Evolutionary conservation across 192 early-diverging fungal genomes (phyloP).

Genomic region (Pilaira anomala): DNA sequence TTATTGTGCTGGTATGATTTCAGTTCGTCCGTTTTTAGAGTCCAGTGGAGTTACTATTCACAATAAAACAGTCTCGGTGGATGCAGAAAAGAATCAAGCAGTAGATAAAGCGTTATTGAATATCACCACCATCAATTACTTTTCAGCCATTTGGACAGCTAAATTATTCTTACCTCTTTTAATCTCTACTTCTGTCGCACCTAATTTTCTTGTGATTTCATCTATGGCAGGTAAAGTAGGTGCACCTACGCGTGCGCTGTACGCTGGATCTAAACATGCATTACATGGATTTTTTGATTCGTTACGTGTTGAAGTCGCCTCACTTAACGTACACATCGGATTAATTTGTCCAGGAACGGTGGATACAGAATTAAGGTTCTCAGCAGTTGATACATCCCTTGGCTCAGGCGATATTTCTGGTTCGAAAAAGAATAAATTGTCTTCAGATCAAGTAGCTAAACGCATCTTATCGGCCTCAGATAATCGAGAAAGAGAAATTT

Average conservation of each 20-base stretch:
- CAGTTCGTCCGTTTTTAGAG: slow-evolving; percentile 65
- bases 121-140: slow-evolving; percentile 58
- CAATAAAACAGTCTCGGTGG: slow-evolving; percentile 18
- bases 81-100: slow-evolving; percentile 15
- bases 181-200: slow-evolving; percentile 35
- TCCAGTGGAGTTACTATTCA: slow-evolving; percentile 46
- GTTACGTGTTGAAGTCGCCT: slow-evolving; percentile 70
- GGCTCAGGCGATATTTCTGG: slow-evolving; percentile 25
- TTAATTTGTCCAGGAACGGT: slow-evolving; percentile 74
- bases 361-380: slow-evolving; percentile 63
- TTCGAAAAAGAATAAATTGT: slow-evolving; percentile 61
- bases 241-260: slow-evolving; percentile 75
- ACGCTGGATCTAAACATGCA: slow-evolving; percentile 79
- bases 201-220: slow-evolving; percentile 68
- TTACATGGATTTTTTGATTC: slow-evolving; percentile 79
- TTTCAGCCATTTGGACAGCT: slow-evolving; percentile 51
- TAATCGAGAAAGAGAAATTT: slow-evolving; percentile 49
- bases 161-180: slow-evolving; percentile 56
- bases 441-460: slow-evolving; percentile 54
- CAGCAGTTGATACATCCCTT: slow-evolving; percentile 55
- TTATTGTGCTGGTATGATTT: slow-evolving; percentile 74
- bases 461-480: slow-evolving; percentile 63
- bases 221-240: slow-evolving; percentile 71
- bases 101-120: slow-evolving; percentile 35
- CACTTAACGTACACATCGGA: slow-evolving; percentile 59